Percentiles rank a stretch among this genome's conserved stretches.
Evolutionary conservation across 176 grass and related monocot genomes (phyloP).

Genomic region (Ensete glaucum): DNA sequence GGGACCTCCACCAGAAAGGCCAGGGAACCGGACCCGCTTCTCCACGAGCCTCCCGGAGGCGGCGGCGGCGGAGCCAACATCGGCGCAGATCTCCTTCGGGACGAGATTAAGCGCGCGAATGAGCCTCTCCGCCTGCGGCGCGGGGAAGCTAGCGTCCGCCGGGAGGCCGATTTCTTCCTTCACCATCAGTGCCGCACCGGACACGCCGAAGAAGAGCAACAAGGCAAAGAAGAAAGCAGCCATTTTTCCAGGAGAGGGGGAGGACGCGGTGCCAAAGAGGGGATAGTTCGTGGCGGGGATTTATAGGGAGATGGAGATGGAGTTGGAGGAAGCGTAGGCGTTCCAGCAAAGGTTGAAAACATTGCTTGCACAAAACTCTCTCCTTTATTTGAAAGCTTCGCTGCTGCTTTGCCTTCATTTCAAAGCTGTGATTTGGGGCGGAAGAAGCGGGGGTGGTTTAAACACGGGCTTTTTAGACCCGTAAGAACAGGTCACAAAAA

Average conservation of each 20-base stretch:
- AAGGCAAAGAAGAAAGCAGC: conserved; percentile 6
- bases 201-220: neutral
- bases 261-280: neutral
- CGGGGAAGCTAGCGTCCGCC: conserved; percentile 34
- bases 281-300: neutral
- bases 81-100: conserved; percentile 29
- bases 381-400: too few relatives aligned
- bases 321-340: too few relatives aligned
- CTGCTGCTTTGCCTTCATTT: too few relatives aligned
- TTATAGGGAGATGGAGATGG: neutral
- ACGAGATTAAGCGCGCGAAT: conserved; percentile 79
- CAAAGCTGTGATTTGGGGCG: too few relatives aligned
- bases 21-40: conserved; percentile 39
- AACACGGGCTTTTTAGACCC: too few relatives aligned
- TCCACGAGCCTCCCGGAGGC: conserved; percentile 53
- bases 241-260: neutral
- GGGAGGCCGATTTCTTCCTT: conserved; percentile 26
- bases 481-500: too few relatives aligned
- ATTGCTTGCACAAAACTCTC: too few relatives aligned
- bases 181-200: neutral
- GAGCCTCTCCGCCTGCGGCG: conserved; percentile 50
- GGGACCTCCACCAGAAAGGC: conserved; percentile 20
- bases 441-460: too few relatives aligned
- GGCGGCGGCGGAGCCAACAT: neutral
- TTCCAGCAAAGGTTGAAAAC: too few relatives aligned